These are phyloP conservation scores for Epithemia pelagica DNA, from an alignment of 108 stramenopile species.

Conservation along the genomic window DNA sequence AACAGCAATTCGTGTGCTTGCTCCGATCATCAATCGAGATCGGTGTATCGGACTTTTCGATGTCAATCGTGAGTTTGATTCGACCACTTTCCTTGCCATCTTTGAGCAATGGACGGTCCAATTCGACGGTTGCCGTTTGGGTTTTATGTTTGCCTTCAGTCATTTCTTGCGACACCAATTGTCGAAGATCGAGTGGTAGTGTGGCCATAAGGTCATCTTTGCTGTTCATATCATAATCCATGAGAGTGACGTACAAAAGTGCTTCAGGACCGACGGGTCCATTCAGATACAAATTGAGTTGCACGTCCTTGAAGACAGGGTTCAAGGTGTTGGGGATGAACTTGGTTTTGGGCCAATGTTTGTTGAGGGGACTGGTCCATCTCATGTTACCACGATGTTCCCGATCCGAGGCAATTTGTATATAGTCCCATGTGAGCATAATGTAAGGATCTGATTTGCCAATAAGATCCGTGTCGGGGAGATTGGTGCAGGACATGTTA, in stretches of 20 bases:
- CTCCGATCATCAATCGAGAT: background rate
- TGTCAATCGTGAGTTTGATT: background rate
- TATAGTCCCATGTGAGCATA: background rate
- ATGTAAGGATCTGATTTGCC: background rate
- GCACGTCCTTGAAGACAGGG: background rate
- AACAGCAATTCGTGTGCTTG: background rate
- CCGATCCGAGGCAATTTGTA: background rate
- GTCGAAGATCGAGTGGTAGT: background rate
- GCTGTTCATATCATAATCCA: background rate
- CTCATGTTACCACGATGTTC: background rate
- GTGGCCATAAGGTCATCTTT: background rate
- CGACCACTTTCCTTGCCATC: background rate
- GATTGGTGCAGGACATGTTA: background rate
- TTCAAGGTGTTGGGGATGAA: background rate
- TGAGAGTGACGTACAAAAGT: background rate
- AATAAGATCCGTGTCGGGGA: background rate
- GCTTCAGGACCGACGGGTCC: background rate
- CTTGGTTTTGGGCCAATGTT: background rate
- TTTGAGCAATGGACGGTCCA: background rate
- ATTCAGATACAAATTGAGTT: background rate
- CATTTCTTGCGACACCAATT: background rate
- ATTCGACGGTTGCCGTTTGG: background rate
- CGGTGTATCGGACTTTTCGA: background rate
- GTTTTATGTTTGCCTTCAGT: background rate
- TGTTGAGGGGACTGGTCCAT: background rate